Conservation (phyloP, 2,329 filamentous ascomycete species). For the Thelonectria blattea region DNA sequence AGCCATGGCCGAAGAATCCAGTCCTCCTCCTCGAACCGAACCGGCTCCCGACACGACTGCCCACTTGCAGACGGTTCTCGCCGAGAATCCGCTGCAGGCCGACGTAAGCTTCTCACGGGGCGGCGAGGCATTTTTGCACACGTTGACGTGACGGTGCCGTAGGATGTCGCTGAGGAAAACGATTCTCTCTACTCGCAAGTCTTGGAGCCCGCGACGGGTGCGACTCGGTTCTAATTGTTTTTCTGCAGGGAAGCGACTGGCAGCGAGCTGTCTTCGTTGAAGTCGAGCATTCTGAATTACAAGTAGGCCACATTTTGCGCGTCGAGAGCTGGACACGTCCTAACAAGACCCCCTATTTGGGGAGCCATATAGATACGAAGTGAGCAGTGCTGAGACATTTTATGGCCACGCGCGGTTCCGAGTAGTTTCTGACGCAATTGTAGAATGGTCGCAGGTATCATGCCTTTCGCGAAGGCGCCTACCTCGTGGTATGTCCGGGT, state of each 20-base stretch:
- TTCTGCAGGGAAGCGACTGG: background rate
- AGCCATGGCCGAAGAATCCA: background rate
- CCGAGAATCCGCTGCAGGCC: background rate
- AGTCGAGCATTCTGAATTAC: background rate
- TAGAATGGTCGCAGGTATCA: slow-evolving; percentile 19
- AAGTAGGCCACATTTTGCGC: background rate
- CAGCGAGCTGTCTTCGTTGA: background rate
- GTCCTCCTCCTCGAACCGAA: too few relatives aligned
- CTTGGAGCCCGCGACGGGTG: background rate
- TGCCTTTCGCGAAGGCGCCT: slow-evolving; percentile 18
- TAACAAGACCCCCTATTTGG: background rate
- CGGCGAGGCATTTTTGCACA: background rate
- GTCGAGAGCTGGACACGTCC: too few relatives aligned
- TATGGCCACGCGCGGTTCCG: background rate
- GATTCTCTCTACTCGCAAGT: background rate
- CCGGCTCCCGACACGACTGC: too few relatives aligned
- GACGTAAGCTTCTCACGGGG: background rate
- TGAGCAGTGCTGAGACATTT: background rate
- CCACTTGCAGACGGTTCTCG: background rate
- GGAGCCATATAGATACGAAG: slow-evolving; percentile 9
- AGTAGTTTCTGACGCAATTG: background rate
- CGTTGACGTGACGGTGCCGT: background rate
- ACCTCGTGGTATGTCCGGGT: slow-evolving; percentile 14
- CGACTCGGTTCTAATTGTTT: background rate
- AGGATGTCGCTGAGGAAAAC: background rate